A percentile compares a stretch with the other conserved stretches of the same genome.
These are phyloP conservation scores for Sporothrix protearum DNA, from an alignment of 2,329 filamentous ascomycete species.

Conservation along the genomic window DNA sequence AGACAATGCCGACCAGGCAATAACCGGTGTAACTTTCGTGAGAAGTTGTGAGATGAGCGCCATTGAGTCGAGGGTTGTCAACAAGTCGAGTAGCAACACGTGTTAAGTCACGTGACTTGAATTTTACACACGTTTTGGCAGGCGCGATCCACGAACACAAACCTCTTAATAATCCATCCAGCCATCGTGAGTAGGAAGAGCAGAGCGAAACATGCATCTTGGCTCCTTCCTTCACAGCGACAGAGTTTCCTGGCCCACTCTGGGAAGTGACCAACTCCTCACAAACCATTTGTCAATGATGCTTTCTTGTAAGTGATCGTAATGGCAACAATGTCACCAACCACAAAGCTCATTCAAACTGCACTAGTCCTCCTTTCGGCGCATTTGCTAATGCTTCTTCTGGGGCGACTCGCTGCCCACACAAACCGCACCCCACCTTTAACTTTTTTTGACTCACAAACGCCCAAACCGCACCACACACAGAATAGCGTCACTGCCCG, in stretches of 20 bases:
- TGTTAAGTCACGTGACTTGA: not conserved
- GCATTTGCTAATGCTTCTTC: not conserved
- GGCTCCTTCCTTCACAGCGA: not conserved
- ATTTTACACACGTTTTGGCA: too few species aligned
- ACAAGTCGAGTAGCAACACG: not conserved
- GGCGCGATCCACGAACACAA: too few species aligned
- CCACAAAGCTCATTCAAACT: not conserved
- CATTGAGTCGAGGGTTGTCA: not conserved
- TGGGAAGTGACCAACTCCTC: not conserved
- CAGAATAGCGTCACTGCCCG: constrained; percentile 2
- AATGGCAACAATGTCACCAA: not conserved
- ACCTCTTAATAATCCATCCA: too few species aligned
- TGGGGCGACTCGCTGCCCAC: not conserved
- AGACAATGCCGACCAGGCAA: not conserved
- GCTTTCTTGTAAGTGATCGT: not conserved
- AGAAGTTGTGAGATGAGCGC: not conserved
- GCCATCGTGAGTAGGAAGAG: too few species aligned
- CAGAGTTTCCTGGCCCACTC: too few species aligned
- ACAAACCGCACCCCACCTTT: constrained; percentile 7
- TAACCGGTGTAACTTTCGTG: not conserved
- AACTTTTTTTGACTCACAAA: constrained; percentile 19
- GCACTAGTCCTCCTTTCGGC: constrained; percentile 11
- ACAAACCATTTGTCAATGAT: not conserved
- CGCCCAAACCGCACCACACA: constrained; percentile 13
- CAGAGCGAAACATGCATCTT: not conserved